Base-by-base conservation (phyloP, 129 eudicot species). In the Scalesia atractyloides region DNA sequence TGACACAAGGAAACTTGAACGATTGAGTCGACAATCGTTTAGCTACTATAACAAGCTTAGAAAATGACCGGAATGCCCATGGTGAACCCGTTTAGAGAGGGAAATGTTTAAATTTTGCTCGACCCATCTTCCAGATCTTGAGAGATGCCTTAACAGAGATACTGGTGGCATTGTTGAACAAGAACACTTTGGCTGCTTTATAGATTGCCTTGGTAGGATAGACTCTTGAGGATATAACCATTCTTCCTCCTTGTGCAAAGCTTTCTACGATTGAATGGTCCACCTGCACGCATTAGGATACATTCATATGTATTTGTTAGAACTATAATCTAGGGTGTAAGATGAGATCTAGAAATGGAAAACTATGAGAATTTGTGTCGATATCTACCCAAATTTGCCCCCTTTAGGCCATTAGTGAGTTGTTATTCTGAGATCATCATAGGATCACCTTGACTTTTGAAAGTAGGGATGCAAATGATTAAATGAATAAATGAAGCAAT, bases 101-200 rank as follows among this genome's bases (percentile, higher is more conserved):
- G 76, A 72, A 85, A 48, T 81, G 76, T 13, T 74, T 72, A 33
- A 76, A 60, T 48, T 72, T 46, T 7, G 92, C 92, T 1, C 84
- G 65, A 19, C 72, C 75, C 84, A 91, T 81, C 22, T 82, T 80
- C 96, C 90, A 91, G 30, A 83, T 72, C 84, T 86, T 91, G n/a
- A 86, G 69, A 9, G 97, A 88, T 37, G 89, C 96, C 19, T 75
- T 80, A 19, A 90, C 84, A 52, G 70, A 78, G 41, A 77, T 70
- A n/a, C 73, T 80, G 6, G 96, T 91, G 10, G 96, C 92, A 64
- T 91, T 91, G 79, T 91, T 91, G 70, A 91, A 88, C 62, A 91
- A 76, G 76, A 83, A 91, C 14, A 88, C 70, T 30, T 76, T 73
- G 5, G 96, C 96, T 13, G 83, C 82, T 37, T 81, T 81, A 69